Conservation (phyloP, 2,329 filamentous ascomycete species). For the Fusarium pseudoanthophilum region DNA sequence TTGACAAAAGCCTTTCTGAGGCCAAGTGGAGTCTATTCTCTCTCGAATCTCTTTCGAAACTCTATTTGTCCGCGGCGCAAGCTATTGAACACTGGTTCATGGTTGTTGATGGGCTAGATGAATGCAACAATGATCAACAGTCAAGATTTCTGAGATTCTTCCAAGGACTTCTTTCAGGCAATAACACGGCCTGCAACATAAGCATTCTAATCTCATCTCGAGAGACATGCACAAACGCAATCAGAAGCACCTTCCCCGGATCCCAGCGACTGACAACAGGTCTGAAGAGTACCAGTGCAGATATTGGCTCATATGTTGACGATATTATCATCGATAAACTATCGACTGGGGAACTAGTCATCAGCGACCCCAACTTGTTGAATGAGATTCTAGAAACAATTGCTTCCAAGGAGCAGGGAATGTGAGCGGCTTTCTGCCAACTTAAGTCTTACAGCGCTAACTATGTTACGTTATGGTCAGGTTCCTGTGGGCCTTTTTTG, state of each 20-base stretch:
- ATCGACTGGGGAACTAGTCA: rapidly evolving
- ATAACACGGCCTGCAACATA: neutral
- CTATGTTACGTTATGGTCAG: rapidly evolving
- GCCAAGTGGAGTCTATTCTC: neutral
- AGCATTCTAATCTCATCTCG: neutral
- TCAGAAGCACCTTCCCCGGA: neutral
- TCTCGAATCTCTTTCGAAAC: rapidly evolving
- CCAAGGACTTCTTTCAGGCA: rapidly evolving
- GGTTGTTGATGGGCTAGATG: neutral
- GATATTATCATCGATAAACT: neutral
- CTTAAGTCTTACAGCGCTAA: rapidly evolving
- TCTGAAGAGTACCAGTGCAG: neutral
- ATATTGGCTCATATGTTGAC: neutral
- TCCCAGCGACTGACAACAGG: neutral
- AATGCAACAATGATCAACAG: neutral
- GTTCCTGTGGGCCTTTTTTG: conserved; percentile 30
- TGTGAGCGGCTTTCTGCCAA: neutral
- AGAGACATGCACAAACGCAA: neutral
- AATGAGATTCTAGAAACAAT: neutral
- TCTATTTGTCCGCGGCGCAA: neutral
- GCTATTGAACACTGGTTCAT: neutral
- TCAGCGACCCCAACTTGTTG: rapidly evolving
- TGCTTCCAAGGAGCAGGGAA: neutral
- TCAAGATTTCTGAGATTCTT: neutral
- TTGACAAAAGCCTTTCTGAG: neutral